These are phyloP conservation scores for Chrysoporthe puriensis DNA, from an alignment of 2,329 filamentous ascomycete genomes.

Conservation along the genomic window DNA sequence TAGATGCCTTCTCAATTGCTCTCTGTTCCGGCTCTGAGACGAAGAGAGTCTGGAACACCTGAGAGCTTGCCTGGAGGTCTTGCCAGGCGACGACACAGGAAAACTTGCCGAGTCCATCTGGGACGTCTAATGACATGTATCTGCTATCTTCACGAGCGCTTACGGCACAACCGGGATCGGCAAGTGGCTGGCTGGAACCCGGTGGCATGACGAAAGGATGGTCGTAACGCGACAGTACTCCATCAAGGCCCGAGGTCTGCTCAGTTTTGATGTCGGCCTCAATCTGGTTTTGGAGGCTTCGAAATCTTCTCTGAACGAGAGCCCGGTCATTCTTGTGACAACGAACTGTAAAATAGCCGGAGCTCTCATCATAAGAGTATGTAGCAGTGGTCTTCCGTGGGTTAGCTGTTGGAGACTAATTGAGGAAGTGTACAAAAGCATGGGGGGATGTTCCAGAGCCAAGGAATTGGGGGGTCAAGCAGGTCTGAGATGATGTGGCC, in stretches of 20 bases:
- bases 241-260: too few relatives aligned
- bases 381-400: constrained; percentile 28
- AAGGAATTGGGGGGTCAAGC: not conserved
- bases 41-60: not conserved
- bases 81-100: constrained; percentile 5
- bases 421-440: not conserved
- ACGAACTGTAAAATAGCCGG: constrained; percentile 13
- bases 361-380: constrained; percentile 32
- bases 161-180: not conserved
- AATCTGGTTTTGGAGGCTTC: constrained; percentile 12
- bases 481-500: not conserved
- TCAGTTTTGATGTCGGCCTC: constrained; percentile 42
- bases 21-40: constrained; percentile 1
- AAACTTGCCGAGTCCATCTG: not conserved
- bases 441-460: not conserved
- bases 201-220: constrained; percentile 2
- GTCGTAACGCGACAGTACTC: not conserved
- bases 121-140: not conserved
- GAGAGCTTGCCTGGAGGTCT: constrained; percentile 8
- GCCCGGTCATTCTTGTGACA: constrained; percentile 21
- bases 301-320: constrained; percentile 11
- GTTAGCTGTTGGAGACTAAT: not conserved
- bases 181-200: not conserved
- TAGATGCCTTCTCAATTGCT: constrained; percentile 2
- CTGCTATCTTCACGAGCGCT: not conserved